phyloP scores from a whole-genome alignment of 176 grass and related monocot species.

The Juncus effusus region DNA sequence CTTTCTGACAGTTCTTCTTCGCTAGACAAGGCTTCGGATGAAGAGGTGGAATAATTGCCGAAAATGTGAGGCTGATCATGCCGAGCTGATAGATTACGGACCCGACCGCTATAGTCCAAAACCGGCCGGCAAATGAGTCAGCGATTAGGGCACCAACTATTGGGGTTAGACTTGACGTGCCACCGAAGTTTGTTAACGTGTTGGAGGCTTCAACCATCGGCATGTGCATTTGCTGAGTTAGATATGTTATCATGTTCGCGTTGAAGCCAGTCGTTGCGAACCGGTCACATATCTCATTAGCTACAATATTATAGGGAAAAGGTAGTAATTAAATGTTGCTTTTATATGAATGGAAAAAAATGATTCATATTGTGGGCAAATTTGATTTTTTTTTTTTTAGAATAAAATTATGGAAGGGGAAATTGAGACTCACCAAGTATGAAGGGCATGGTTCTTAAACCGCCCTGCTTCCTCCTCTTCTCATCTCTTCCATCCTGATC shows the following conservation, averaged over 20 bases:
- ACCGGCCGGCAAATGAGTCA: slow-evolving; percentile 80
- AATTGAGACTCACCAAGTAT: slow-evolving; percentile 46
- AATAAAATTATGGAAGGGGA: background rate
- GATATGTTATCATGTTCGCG: slow-evolving; percentile 81
- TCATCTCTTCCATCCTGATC: slow-evolving; percentile 4
- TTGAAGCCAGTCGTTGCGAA: slow-evolving; percentile 57
- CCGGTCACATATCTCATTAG: slow-evolving; percentile 69
- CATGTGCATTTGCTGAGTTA: slow-evolving; percentile 68
- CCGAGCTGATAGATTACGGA: slow-evolving; percentile 78
- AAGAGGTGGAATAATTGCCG: slow-evolving; percentile 46
- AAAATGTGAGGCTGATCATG: slow-evolving; percentile 75
- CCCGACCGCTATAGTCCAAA: slow-evolving; percentile 65
- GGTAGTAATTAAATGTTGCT: background rate
- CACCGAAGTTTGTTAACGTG: slow-evolving; percentile 53
- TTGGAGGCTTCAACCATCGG: slow-evolving; percentile 73
- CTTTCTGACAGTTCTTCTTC: slow-evolving; percentile 42
- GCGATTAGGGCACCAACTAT: slow-evolving; percentile 66
- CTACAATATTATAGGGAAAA: slow-evolving; percentile 22
- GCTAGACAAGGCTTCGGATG: slow-evolving; percentile 41
- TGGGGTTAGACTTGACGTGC: slow-evolving; percentile 64
- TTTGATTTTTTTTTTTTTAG: slow-evolving; percentile 14
- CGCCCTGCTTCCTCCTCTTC: slow-evolving; percentile 37
- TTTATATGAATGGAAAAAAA: too few relatives aligned
- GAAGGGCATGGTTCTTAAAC: slow-evolving; percentile 89
- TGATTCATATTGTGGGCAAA: too few relatives aligned